Evolutionary conservation across 1,139 yeast genomes (phyloP).

Genomic region (Kodamaea fungicola): DNA sequence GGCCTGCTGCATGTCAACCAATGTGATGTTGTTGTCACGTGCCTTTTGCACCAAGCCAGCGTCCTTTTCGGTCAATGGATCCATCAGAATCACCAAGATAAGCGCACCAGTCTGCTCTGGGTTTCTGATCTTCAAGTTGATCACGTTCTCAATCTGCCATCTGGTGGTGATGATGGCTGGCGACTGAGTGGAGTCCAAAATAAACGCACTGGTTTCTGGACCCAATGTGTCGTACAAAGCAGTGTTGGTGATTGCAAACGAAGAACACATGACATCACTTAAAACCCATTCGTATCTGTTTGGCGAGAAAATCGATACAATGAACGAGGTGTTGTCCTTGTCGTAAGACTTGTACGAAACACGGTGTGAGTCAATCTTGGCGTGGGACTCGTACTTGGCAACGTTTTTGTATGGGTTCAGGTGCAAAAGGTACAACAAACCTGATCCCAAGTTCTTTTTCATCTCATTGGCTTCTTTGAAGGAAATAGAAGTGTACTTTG

Average conservation of each 20-base stretch:
- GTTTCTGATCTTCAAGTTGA: conserved; percentile 15
- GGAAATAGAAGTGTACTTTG: conserved; percentile 11
- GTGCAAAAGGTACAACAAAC: conserved; percentile 18
- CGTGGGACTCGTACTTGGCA: conserved; percentile 15
- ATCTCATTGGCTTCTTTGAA: conserved; percentile 15
- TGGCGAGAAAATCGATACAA: conserved; percentile 18
- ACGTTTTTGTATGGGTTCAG: conserved; percentile 17
- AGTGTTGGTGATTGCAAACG: conserved; percentile 23
- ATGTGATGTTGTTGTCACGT: conserved; percentile 7
- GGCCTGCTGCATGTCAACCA: conserved; percentile 46
- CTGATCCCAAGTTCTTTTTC: conserved; percentile 17
- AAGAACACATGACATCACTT: conserved; percentile 19
- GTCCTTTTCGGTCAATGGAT: conserved; percentile 18
- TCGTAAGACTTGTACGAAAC: conserved; percentile 12
- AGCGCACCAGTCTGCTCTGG: conserved; percentile 16
- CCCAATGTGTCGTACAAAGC: conserved; percentile 28
- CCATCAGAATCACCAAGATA: conserved; percentile 20
- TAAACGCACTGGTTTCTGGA: conserved; percentile 19
- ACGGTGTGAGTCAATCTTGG: conserved; percentile 19
- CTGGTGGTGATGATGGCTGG: conserved; percentile 20
- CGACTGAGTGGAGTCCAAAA: conserved; percentile 20
- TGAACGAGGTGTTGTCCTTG: conserved; percentile 19
- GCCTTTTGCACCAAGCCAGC: conserved; percentile 12
- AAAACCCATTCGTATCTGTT: conserved; percentile 25
- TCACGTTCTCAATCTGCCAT: conserved; percentile 13